A percentile compares a stretch with the other conserved stretches of the same genome.
Evolutionary conservation across 2,329 filamentous ascomycete species (phyloP).

Genomic region (Aspergillus flavus): DNA sequence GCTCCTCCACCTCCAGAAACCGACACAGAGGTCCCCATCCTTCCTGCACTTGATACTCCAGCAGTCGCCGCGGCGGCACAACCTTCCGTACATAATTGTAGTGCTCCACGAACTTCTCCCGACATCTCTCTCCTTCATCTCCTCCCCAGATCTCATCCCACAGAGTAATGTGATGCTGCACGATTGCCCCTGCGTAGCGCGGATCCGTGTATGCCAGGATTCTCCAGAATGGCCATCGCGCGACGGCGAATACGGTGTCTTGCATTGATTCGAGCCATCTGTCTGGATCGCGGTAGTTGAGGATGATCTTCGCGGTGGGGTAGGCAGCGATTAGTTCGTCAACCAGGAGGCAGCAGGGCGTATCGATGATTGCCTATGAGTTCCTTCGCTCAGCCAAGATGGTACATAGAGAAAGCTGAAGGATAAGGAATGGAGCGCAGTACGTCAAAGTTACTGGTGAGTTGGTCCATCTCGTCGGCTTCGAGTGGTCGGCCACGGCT

Average conservation of each 20-base stretch:
- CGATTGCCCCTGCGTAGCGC: background rate
- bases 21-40: constrained; percentile 18
- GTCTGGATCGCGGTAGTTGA: background rate
- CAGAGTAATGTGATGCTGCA: background rate
- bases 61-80: background rate
- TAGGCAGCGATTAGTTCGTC: background rate
- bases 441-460: background rate
- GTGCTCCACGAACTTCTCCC: background rate
- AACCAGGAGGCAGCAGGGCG: background rate
- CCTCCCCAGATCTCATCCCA: background rate
- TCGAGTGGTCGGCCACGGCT: background rate
- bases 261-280: background rate
- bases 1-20: constrained; percentile 19
- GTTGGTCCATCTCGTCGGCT: background rate
- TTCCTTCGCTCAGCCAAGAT: background rate
- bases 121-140: background rate
- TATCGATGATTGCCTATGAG: background rate
- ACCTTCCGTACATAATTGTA: background rate
- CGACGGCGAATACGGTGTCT: background rate
- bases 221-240: background rate
- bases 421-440: background rate
- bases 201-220: background rate
- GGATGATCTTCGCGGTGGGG: background rate
- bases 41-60: constrained; percentile 20
- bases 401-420: background rate